Percentiles rank a stretch among this genome's conserved stretches.
phyloP scores from a whole-genome alignment of 2,329 filamentous ascomycete genomes.

The Talaromyces piceae region DNA sequence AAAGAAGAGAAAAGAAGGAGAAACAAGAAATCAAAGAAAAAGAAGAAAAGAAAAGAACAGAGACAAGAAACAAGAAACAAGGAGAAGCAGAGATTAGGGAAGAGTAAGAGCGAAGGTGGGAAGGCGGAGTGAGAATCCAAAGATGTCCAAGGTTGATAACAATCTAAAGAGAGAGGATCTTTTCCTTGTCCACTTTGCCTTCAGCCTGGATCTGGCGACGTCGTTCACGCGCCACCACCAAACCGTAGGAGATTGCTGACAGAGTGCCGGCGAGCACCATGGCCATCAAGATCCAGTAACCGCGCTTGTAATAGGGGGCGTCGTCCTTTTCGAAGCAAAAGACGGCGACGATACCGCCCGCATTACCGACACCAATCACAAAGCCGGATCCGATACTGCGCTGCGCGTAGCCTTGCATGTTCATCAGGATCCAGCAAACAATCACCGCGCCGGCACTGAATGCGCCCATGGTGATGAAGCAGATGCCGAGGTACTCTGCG shows the following conservation, averaged over 20 bases:
- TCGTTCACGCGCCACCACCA: constrained; percentile 10
- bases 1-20: no score
- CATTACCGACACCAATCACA: constrained; percentile 26
- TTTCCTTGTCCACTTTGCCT: constrained; percentile 7
- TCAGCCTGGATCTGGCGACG: not conserved
- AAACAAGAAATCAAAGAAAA: no score
- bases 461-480: constrained; percentile 33
- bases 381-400: constrained; percentile 25
- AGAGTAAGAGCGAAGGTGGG: no score
- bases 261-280: constrained; percentile 12
- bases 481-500: constrained; percentile 33
- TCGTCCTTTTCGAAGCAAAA: constrained; percentile 21
- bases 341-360: constrained; percentile 24
- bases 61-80: no score
- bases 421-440: constrained; percentile 37
- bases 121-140: no score
- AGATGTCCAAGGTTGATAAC: not conserved
- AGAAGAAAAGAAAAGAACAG: no score
- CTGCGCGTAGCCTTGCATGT: constrained; percentile 28
- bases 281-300: constrained; percentile 21
- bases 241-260: constrained; percentile 12
- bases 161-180: constrained; percentile 5
- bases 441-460: constrained; percentile 19
- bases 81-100: no score
- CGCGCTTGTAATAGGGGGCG: constrained; percentile 21